Percentiles rank a stretch among this genome's conserved stretches.
phyloP scores from a whole-genome alignment of 2,329 filamentous ascomycete genomes.

The Didymella pomorum region DNA sequence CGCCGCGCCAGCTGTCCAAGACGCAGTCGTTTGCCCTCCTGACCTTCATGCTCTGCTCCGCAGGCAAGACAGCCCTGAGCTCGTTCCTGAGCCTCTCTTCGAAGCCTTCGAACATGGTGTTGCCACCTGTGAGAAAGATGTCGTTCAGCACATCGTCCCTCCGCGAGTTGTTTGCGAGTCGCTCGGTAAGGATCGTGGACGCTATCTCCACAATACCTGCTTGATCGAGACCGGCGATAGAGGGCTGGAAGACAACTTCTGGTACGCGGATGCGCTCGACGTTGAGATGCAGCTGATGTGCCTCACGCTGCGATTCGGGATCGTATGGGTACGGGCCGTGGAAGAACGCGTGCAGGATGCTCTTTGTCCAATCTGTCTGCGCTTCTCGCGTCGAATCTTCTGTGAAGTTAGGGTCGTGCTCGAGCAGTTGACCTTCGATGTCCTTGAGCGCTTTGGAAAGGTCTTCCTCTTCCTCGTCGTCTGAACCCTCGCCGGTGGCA shows the following conservation, averaged over 20 bases:
- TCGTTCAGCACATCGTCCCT: constrained; percentile 79
- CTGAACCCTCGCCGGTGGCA: constrained; percentile 78
- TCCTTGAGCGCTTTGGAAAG: constrained; percentile 74
- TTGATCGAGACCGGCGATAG: constrained; percentile 91
- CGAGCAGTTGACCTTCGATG: constrained; percentile 84
- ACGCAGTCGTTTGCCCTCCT: constrained; percentile 78
- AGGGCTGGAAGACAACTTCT: constrained; percentile 91
- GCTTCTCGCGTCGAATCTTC: constrained; percentile 92
- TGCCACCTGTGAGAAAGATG: constrained; percentile 94
- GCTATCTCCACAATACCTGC: constrained; percentile 92
- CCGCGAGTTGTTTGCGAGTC: constrained; percentile 66
- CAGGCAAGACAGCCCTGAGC: constrained; percentile 75
- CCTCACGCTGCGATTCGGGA: constrained; percentile 77
- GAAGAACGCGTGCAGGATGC: constrained; percentile 85
- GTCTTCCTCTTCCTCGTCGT: constrained; percentile 93
- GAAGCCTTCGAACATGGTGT: constrained; percentile 84
- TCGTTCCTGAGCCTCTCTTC: constrained; percentile 81
- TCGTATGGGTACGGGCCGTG: constrained; percentile 90
- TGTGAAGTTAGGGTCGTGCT: constrained; percentile 86
- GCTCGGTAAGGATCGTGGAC: constrained; percentile 85
- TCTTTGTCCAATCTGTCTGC: constrained; percentile 94
- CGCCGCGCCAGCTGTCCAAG: constrained; percentile 92
- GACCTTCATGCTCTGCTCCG: constrained; percentile 71
- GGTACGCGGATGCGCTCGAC: constrained; percentile 94
- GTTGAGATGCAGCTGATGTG: constrained; percentile 91